A percentile compares a stretch with the other conserved stretches of the same genome.
phyloP scores from a whole-genome alignment of 257 asterid genomes.

The Echium plantagineum region DNA sequence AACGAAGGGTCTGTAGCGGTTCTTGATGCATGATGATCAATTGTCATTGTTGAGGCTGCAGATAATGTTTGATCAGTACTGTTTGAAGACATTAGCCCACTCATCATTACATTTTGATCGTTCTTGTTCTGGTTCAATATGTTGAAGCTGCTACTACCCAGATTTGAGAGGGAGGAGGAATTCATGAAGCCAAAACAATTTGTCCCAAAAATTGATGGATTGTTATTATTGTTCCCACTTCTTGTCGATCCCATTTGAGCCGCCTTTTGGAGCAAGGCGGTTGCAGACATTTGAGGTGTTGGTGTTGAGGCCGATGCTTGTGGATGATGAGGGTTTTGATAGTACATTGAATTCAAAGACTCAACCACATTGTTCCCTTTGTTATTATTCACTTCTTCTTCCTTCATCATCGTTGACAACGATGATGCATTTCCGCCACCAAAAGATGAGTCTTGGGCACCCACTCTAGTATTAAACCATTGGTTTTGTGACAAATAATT shows the following conservation, averaged over 20 bases:
- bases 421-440: conserved; percentile 12
- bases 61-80: conserved; percentile 2
- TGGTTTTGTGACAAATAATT: conserved; percentile 26
- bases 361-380: conserved; percentile 25
- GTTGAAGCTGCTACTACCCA: conserved; percentile 17
- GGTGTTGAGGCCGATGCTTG: conserved; percentile 6
- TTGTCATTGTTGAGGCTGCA: conserved; percentile 9
- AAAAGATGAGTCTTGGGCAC: conserved; percentile 12
- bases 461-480: conserved; percentile 25
- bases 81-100: conserved; percentile 13
- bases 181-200: conserved; percentile 43
- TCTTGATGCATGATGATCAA: conserved; percentile 16
- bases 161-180: conserved; percentile 21
- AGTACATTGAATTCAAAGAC: conserved; percentile 36
- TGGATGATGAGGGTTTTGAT: conserved; percentile 18
- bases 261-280: conserved; percentile 70
- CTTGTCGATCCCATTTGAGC: conserved; percentile 84
- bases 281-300: conserved; percentile 64
- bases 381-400: conserved; percentile 28
- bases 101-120: not conserved
- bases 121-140: conserved; percentile 10
- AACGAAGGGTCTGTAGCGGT: conserved; percentile 10
- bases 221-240: conserved; percentile 4
- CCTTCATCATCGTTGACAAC: conserved; percentile 29
- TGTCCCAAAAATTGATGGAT: conserved; percentile 21